Base-by-base conservation (phyloP, 345 rosid genomes). In the Dipteronia dyeriana region DNA sequence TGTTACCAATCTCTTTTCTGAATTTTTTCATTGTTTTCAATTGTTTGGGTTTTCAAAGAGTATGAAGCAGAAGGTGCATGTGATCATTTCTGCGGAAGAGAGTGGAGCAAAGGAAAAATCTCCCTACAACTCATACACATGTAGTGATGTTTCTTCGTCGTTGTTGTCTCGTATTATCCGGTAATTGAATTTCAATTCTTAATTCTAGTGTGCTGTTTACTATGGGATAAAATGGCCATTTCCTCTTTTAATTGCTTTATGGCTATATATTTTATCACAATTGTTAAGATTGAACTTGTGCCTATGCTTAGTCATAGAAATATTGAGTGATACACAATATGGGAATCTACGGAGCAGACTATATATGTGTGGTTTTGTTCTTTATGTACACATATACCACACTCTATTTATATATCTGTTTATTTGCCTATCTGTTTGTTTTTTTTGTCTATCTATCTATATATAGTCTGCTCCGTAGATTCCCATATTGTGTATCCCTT, bases 81-180 rank as follows among this genome's bases (percentile, higher is more conserved):
- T 92, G 76, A 82, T 88, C 71, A 84, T 97, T 73, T 87, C 91
- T 75, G 98, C 94, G 8, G 98, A 92, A 87, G 99, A 92, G 85
- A 82, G 87, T 88, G 97, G 97, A 75, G 88, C 89, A 39, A 90
- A 83, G 81, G 99, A 94, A 82, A 91, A 89, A 80, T 90, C 97
- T 78, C 91, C 93, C 12, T 94, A 94, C 78, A 87, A 88, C 76
- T 89, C 91, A 68, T 89, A 87, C 85, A 82, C 90, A 5, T 88
- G 86, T 77, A 81, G 88, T 80, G 89, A 86, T 80, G 82, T 90
- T 84, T 86, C 97, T 79, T 89, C 97, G 68, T 85, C 97, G 31
- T 85, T 92, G 4, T 76, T 86, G 74, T 83, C 96, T 79, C 91
- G 88, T 80, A 88, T 97, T 78, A 87, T 90, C 77, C 85, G 97